Base-by-base conservation (phyloP, 1,139 yeast species). In the Protomyces gravidus region DNA sequence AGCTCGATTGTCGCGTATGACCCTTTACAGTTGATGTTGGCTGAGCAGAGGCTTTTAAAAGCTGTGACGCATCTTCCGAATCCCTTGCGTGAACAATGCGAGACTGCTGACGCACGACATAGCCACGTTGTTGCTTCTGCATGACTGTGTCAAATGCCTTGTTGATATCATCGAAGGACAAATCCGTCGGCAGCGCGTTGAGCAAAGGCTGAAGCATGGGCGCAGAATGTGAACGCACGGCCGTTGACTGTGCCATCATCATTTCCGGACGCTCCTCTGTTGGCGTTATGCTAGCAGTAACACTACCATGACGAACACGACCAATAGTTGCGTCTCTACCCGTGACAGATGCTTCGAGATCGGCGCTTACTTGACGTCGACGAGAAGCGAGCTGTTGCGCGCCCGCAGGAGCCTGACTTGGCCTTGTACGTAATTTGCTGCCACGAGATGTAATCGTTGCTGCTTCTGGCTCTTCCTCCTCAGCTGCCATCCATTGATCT, bases 21-120 rank as follows among this genome's bases (percentile, higher is more conserved):
- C 53, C 59, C 28, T 42, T 55, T 27, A 52, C 15, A 6, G 50
- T 30, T n/a, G 23, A 25, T 15, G 32, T 26, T 15, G 42, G 5
- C 23, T 21, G 47, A 9, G 45, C 5, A 9, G 15, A 19, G 5
- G 6, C 45, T 13, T 5, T 11, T 17, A 19, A 40, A 19, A 19
- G 5, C 9, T 36, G 49, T 13, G n/a, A 53, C 3, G 17, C 28
- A 23, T 48, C 40, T 5, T 51, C 51, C 9, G 26, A 27, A 27
- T 36, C 28, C 6, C 32, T 45, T 13, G 62, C 62, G 39, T 60
- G 62, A n/a, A 60, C 61, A n/a, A 60, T 33, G 32, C 59, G 28
- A 19, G 61, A 25, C 30, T 60, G 56, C 26, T 60, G 62, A 40
- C 62, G 45, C 17, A 60, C 50, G 26, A 60, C 50, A 27, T 60